Evolutionary conservation across 108 stramenopile genomes (phyloP).

Genomic region (Mayamaea pseudoterrestris): DNA sequence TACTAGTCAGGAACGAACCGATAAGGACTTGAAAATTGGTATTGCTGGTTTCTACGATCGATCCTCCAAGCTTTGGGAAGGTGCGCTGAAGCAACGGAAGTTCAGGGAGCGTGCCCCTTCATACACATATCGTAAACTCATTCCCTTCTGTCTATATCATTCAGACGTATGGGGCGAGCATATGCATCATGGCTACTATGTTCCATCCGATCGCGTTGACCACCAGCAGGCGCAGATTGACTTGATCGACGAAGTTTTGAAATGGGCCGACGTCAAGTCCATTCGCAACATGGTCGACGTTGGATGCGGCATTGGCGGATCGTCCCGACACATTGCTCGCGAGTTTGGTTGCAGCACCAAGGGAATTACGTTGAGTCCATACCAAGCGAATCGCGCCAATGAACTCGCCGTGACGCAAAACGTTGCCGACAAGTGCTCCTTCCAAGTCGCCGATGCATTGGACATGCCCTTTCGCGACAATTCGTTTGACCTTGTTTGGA

Average conservation of each 20-base stretch:
- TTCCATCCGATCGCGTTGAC: constrained; percentile 66
- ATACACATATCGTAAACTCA: too few species aligned
- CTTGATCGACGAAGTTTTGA: constrained; percentile 87
- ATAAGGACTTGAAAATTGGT: constrained; percentile 82
- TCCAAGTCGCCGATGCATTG: constrained; percentile 92
- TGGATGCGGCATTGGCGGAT: constrained; percentile 94
- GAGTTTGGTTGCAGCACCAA: constrained; percentile 56
- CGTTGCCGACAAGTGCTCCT: constrained; percentile 38
- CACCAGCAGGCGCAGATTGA: constrained; percentile 80
- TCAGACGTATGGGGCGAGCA: constrained; percentile 46
- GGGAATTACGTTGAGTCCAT: constrained; percentile 89
- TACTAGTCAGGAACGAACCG: constrained; percentile 49
- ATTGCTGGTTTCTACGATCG: constrained; percentile 95
- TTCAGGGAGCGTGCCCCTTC: too few species aligned
- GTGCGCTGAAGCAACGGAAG: constrained; percentile 90
- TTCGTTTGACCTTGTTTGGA: constrained; percentile 91
- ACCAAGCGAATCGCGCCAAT: constrained; percentile 80
- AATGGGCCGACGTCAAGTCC: constrained; percentile 60
- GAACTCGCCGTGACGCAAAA: constrained; percentile 78
- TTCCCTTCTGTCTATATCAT: too few species aligned
- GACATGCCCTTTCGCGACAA: constrained; percentile 78
- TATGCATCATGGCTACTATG: constrained; percentile 86
- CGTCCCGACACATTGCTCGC: constrained; percentile 74
- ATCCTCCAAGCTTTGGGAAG: constrained; percentile 85
- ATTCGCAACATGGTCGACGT: constrained; percentile 55